A percentile compares a stretch with the other conserved stretches of the same genome.
Conservation (phyloP, 352 stramenopile genomes). For the Phytopythium litorale region DNA sequence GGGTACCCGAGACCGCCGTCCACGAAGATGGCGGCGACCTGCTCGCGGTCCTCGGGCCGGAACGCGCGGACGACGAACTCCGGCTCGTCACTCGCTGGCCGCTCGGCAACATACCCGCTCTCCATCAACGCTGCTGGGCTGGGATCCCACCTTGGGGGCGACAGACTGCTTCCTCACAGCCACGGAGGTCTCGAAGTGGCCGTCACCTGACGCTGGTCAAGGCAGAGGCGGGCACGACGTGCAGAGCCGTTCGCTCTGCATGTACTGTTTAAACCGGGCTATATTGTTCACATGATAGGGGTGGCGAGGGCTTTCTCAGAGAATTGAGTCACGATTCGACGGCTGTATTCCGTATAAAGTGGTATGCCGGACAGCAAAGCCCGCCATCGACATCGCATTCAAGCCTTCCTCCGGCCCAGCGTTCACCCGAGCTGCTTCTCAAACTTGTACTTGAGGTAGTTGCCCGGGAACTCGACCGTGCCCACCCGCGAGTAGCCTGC, state of each 20-base stretch:
- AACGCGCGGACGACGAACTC: slow-evolving; percentile 21
- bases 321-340: too few species aligned
- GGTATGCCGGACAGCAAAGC: not conserved
- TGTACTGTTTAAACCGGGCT: too few species aligned
- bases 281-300: too few species aligned
- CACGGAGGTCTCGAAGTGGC: not conserved
- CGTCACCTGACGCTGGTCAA: too few species aligned
- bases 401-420: too few species aligned
- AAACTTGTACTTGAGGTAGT: not conserved
- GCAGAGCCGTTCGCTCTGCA: too few species aligned
- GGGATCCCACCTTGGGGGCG: not conserved
- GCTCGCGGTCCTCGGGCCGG: slow-evolving; percentile 14
- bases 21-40: slow-evolving; percentile 22
- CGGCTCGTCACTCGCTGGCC: not conserved
- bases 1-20: slow-evolving; percentile 30
- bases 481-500: slow-evolving; percentile 16
- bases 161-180: not conserved
- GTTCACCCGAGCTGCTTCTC: too few species aligned
- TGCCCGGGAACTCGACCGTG: not conserved
- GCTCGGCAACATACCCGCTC: not conserved
- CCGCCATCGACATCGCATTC: too few species aligned
- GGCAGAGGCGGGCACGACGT: too few species aligned
- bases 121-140: not conserved
- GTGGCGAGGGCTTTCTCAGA: too few species aligned
- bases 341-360: not conserved